A percentile compares a stretch with the other conserved stretches of the same genome.
Evolutionary conservation across 371 early-diverging fungal genomes (phyloP).

Genomic region (Mortierella sp.): DNA sequence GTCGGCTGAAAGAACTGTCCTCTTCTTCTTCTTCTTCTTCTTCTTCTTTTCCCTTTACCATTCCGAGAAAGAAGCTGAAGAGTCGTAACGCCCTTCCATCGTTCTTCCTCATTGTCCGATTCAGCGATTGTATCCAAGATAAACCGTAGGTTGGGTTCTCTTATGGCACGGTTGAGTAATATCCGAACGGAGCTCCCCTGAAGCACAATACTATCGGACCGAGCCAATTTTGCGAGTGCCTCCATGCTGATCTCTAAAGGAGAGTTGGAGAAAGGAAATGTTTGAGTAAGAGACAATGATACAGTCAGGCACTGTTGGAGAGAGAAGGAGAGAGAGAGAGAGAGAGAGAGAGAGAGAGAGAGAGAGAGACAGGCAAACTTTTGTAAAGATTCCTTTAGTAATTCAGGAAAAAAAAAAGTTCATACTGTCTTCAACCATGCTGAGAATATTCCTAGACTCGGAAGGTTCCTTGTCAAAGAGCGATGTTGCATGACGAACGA

Average conservation of each 20-base stretch:
- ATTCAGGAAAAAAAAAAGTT: too few relatives aligned
- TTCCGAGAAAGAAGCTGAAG: slow-evolving; percentile 76
- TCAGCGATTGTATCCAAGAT: slow-evolving; percentile 41
- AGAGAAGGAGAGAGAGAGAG: neutral
- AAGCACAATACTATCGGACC: slow-evolving; percentile 72
- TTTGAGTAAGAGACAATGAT: too few relatives aligned
- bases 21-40: too few relatives aligned
- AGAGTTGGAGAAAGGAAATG: too few relatives aligned
- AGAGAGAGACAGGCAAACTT: too few relatives aligned
- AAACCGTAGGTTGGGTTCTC: slow-evolving; percentile 34
- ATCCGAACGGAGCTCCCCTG: slow-evolving; percentile 62
- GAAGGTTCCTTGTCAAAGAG: slow-evolving; percentile 49
- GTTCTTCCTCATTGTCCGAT: slow-evolving; percentile 57
- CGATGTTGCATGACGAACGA: slow-evolving; percentile 65
- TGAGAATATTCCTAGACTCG: slow-evolving; percentile 50
- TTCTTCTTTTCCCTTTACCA: slow-evolving; percentile 54
- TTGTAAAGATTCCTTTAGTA: too few relatives aligned
- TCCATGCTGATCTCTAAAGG: slow-evolving; percentile 61
- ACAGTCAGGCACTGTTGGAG: neutral
- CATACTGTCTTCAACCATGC: slow-evolving; percentile 65
- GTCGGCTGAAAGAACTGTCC: too few relatives aligned
- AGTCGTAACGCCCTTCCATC: slow-evolving; percentile 70
- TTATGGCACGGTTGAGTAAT: slow-evolving; percentile 42
- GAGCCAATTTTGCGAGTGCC: slow-evolving; percentile 68
- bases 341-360: neutral